Evolutionary conservation across 331 rosid genomes (phyloP), one percentile per base, ranked within the genome.

Genomic region (Telfairia occidentalis): DNA sequence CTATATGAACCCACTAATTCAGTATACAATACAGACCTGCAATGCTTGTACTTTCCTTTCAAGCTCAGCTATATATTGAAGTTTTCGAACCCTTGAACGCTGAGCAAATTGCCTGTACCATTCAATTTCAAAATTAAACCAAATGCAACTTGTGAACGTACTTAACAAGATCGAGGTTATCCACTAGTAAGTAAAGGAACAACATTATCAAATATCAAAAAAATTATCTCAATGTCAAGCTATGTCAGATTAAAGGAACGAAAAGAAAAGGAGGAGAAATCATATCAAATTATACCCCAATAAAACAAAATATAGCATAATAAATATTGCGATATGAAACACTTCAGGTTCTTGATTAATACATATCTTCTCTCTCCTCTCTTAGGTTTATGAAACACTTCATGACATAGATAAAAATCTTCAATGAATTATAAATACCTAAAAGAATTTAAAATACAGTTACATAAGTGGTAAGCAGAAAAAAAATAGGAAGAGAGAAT

Each of bases 61-160:
- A 66, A 93, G 85, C 78, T 93, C 98, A 52, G 89, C 89, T 37
- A 93, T 93, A 89, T 93, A 93, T 82, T 93, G 98, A 84, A 87
- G 92, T 79, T 93, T 93, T 53, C 97, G 91, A 18, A 87, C 98
- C 42, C 98, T 88, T 18, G 95, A 85, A 2, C 95, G 96, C 81
- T 90, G 98, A 76, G 96, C 98, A 69, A 87, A 90, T 83, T 92
- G 93, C 88, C 97, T 92, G 83, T 64, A 76, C 23, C 52, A 40
- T 54, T 54, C 34, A 38, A 54, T 55, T 38, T 38, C 77, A 88
- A 61, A 29, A 38, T 46, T 21, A 78, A 61, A 28, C 61, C 71
- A 13, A 66, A 80, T 30, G 65, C 28, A 19, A 24, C 38, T 15
- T 15, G 9, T 28, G 37, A 15, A 37, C 12, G 42, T 15, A 73